Evolutionary conservation across 768 basidiomycete genomes (phyloP), one percentile per base, ranked within the genome.

Genomic region (Chalciporus sphaerocephalus): DNA sequence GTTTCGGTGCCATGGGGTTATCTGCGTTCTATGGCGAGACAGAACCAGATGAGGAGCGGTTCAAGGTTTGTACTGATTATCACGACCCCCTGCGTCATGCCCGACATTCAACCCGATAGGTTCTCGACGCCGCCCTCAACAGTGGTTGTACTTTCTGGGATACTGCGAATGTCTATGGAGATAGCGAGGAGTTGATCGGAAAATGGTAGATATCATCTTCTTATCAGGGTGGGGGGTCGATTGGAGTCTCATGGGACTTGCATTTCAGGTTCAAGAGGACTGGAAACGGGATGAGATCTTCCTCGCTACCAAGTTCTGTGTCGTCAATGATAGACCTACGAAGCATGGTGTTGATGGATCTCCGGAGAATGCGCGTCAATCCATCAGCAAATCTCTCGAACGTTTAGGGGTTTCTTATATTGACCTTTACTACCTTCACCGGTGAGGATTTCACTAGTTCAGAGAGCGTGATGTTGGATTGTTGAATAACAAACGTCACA

Each of bases 1-100:
- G 82, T 2, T 81, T 77, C 46, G 83, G 83, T 5, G 64, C 72
- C 6, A 83, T 83, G 82, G 80, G 78, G 6, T 54, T 83, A 10
- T 73, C 74, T 12, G 68, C 63, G 1, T 67, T 57, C 35, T 81
- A 80, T 45, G 80, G 81, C n/a, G 46, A 57, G 2, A 55, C 59
- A 0, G 64, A 64, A 12, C 47, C 69, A 4, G 81, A 85, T 47
- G 79, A 84, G 51, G 79, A 83, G 42, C 69, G 80, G 2, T 72
- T 85, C 53, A 75, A 78, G 73, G 80, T 80, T 0, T 5, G 51
- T 38, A 11, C 41, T 2, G 1, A 33, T 6, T 22, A 10, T 2
- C n/a, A n/a, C n/a, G n/a, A 0, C 16, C n/a, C n/a, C n/a, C n/a
- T n/a, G n/a, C n/a, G n/a, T n/a, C n/a, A n/a, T n/a, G n/a, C n/a